These are phyloP conservation scores for Hymenotorrendiella dingleyae DNA, from an alignment of 2,329 filamentous ascomycete species.

Conservation along the genomic window DNA sequence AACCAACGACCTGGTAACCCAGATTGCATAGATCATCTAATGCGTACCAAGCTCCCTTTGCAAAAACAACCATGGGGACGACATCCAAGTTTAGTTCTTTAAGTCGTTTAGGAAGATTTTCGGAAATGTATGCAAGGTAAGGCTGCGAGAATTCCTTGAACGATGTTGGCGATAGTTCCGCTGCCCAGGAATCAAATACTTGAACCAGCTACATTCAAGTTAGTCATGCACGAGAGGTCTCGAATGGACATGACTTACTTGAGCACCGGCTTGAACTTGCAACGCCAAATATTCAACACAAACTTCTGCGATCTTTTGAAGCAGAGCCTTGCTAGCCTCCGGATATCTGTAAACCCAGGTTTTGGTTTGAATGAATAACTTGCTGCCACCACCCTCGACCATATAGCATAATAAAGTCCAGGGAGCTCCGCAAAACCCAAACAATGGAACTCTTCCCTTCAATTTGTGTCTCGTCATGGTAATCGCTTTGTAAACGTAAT, in stretches of 20 bases:
- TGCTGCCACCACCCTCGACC: constrained; percentile 95
- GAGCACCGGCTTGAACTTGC: constrained; percentile 89
- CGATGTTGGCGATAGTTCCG: constrained; percentile 76
- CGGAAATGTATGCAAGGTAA: constrained; percentile 77
- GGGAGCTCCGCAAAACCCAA: constrained; percentile 93
- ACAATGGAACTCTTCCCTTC: constrained; percentile 80
- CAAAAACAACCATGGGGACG: constrained; percentile 97
- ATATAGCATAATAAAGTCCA: constrained; percentile 99
- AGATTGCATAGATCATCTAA: constrained; percentile 80
- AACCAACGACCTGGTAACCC: constrained; percentile 87
- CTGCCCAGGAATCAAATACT: constrained; percentile 98
- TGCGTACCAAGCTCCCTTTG: constrained; percentile 95
- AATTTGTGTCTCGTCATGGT: constrained; percentile 86
- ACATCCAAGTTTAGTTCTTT: constrained; percentile 67
- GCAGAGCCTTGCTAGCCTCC: constrained; percentile 69
- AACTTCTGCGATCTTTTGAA: constrained; percentile 88
- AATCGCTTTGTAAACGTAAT: constrained; percentile 95
- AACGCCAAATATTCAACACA: constrained; percentile 92
- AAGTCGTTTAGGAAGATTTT: constrained; percentile 69
- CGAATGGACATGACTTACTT: constrained; percentile 45
- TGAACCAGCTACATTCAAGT: constrained; percentile 65
- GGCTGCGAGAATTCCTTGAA: constrained; percentile 85
- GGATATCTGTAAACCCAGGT: constrained; percentile 94
- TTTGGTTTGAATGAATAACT: constrained; percentile 90
- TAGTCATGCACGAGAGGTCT: neutral